Base-by-base conservation (phyloP, 108 stramenopile genomes). In the Cylindrotheca fusiformis region DNA sequence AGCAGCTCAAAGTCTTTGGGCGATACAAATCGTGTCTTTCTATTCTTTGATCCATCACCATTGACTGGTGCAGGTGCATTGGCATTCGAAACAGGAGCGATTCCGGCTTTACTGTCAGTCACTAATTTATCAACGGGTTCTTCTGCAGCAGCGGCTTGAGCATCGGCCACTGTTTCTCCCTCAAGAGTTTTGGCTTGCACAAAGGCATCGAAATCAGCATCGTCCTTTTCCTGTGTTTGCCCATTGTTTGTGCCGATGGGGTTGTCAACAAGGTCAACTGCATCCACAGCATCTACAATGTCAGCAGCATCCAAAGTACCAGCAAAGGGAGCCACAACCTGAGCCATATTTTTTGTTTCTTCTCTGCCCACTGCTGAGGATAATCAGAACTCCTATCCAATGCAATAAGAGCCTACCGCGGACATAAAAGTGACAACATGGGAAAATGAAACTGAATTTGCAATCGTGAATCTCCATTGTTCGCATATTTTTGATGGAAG, bases 1-100 rank as follows among this genome's bases (percentile, higher is more conserved):
- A 93, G 74, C 1, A 95, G 77, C 30, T 89, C 82, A 77, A 93
- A 95, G 68, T 95, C 94, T 53, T 85, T 86, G 47, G 94, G 84
- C 3, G 91, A 77, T 8, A 89, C 75, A 67, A 65, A 95, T 10
- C 81, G 74, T 8, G 47, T 56, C 21, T 30, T 14, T n/a, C 5
- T 51, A 19, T 51, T n/a, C 21, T n/a, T 51, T 51, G 5, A 4
- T 6, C 4, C 28, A 8, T 2, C 33, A 25, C 19, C 33, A 21
- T n/a, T 58, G 2, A 36, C 33, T 14, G 12, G 14, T 58, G 36
- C 32, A n/a, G 27, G 49, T 32, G 21, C 23, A 20, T 28, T 23
- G 18, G 21, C 41, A 21, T 52, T 21, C 2, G 53, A 52, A 23
- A 25, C 17, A 23, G 52, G 17, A 8, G 52, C 45, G 5, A 29